Base-by-base conservation (phyloP, 495 filamentous ascomycete species). In the Choiromyces venosus region DNA sequence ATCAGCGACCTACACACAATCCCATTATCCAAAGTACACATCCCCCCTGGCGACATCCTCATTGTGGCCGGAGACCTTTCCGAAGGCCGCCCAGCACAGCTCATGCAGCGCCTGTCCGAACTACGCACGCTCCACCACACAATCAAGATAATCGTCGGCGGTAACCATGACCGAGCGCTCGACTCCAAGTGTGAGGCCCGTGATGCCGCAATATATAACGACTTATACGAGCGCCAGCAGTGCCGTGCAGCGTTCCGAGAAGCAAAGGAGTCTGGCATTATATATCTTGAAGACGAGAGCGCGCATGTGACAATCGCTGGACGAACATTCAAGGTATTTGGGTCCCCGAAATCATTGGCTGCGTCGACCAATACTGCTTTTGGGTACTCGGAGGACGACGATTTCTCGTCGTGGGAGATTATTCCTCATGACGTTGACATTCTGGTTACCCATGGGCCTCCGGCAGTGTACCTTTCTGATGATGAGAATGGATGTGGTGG, bases 11-110 rank as follows among this genome's bases (percentile, higher is more conserved):
- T 71, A 35, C 56, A 71, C 16, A 40, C 52, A 1, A 71, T 71
- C 69, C 52, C 69, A 12, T 65, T 66, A 4, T 29, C 88, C 37
- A 75, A 79, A 1, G 80, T 87, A 12, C 84, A 86, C 46, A 83
- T 97, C 0, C 92, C 93, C 0, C 81, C 87, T 36, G 94, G 93
- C 37, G 94, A 97, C 78, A 83, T 97, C 35, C 85, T 97, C 10
- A 91, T 97, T 66, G 93, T 97, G 78, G 91, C 92, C 21, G 94
- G 94, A 16, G 94, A 98, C 82, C 83, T 97, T 69, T 87, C 88
- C 68, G 90, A 91, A 72, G 94, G 94, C 68, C 90, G 87, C 29
- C 85, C 86, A 1, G 84, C 85, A 21, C 89, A 92, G 68, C 90
- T 97, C 66, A 91, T 95, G 84, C 85, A 84, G 39, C 88, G 92